A percentile compares a stretch with the other conserved stretches of the same genome.
Evolutionary conservation across 768 basidiomycete species (phyloP).

Genomic region (Russula olivacea): DNA sequence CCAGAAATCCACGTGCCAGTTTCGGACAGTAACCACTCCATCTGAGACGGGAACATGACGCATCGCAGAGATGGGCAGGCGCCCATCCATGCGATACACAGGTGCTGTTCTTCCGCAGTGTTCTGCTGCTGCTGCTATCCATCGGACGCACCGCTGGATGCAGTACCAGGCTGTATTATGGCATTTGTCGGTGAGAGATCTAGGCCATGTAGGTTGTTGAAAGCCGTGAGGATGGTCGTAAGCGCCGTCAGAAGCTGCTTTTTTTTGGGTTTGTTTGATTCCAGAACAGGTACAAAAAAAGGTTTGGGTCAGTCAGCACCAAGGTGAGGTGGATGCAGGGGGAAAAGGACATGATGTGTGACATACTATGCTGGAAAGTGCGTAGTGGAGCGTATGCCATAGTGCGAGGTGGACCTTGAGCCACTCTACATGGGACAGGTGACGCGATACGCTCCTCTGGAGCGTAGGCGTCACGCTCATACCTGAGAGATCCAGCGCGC

Average conservation of each 20-base stretch:
- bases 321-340: no score
- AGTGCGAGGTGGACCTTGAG: slow-evolving; percentile 55
- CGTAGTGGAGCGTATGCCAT: slow-evolving; percentile 58
- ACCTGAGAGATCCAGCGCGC: slow-evolving; percentile 51
- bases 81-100: slow-evolving; percentile 50
- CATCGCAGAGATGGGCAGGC: slow-evolving; percentile 49
- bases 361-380: slow-evolving; percentile 61
- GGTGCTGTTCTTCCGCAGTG: slow-evolving; percentile 42
- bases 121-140: slow-evolving; percentile 15
- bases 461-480: slow-evolving; percentile 54
- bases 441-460: slow-evolving; percentile 48
- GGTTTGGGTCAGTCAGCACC: neutral
- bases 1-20: slow-evolving; percentile 21
- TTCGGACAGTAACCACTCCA: slow-evolving; percentile 42
- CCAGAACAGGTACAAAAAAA: neutral
- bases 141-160: slow-evolving; percentile 31
- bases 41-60: slow-evolving; percentile 52
- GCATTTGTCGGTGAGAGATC: slow-evolving; percentile 54
- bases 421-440: slow-evolving; percentile 45
- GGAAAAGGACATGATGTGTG: no score
- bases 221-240: slow-evolving; percentile 49
- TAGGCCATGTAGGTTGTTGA: slow-evolving; percentile 44
- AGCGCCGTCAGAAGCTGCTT: slow-evolving; percentile 55
- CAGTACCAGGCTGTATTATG: slow-evolving; percentile 31
- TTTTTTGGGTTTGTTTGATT: no score